Evolutionary conservation across 2,329 filamentous ascomycete genomes (phyloP), one percentile per base, ranked within the genome.

Genomic region (Atkinsonella texensis): DNA sequence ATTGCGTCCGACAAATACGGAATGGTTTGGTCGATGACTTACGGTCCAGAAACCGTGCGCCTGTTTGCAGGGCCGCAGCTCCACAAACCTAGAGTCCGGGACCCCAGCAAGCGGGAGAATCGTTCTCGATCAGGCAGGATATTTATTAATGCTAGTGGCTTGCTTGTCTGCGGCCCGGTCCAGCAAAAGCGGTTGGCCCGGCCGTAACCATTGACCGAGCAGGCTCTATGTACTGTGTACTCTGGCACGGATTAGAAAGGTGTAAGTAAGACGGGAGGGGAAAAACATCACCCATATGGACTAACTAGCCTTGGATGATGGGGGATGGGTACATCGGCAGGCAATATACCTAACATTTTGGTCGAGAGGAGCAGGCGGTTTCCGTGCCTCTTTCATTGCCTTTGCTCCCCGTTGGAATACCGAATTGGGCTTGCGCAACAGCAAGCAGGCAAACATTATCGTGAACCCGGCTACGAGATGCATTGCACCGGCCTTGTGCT

Each of bases 71-170:
- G 31, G 31, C 15, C 23, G 20, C 13, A 46, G 45, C 11, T 38
- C 15, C 35, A 38, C 35, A 12, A 12, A 4, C 35, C 2, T 28
- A 8, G 35, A 38, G 11, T 15, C 35, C 10, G 11, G 28, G 43
- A 17, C 12, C 17, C 43, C 20, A 46, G 20, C 28, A 45, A 28
- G 49, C 39, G 39, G 40, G 47, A 47, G 15, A 38, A 38, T 17
- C 15, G 39, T 32, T 47, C 51, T 50, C 42, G 32, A 53, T 53
- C 42, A 46, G 51, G 51, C 51, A 50, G 51, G 47, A 6, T 28
- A 3, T 17, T 18, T 3, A 28, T 28, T 28, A 28, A 28, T 31
- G n/a, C 28, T 20, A 28, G 5, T 49, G 35, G 43, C 18, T 48
- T 41, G 13, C 15, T n/a, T n/a, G n/a, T n/a, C n/a, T 8, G 18